These are phyloP conservation scores for Nowakowskiella sp. DNA, from an alignment of 192 early-diverging fungal species.

Conservation along the genomic window DNA sequence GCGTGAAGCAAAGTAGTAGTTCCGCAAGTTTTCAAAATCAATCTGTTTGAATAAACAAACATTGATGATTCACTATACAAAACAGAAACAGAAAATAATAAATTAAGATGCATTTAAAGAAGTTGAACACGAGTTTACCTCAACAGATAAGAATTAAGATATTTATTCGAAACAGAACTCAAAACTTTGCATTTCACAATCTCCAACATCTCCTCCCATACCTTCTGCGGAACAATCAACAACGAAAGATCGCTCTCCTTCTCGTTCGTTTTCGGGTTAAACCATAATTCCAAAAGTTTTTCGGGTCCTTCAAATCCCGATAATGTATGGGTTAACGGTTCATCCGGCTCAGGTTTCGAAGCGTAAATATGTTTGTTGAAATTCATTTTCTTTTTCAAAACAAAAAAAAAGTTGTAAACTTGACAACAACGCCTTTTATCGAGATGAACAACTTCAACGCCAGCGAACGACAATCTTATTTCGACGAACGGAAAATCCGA, in stretches of 20 bases:
- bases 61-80: conserved; percentile 79
- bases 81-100: not conserved
- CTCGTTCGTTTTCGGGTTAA: conserved; percentile 32
- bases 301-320: conserved; percentile 93
- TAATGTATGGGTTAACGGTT: conserved; percentile 18
- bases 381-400: too few relatives aligned
- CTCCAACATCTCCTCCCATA: conserved; percentile 90
- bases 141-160: conserved; percentile 85
- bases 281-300: conserved; percentile 98
- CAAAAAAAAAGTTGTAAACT: too few relatives aligned
- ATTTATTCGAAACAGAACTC: conserved; percentile 71
- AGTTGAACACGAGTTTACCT: conserved; percentile 36
- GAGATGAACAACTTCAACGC: too few relatives aligned
- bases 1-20: conserved; percentile 90
- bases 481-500: too few relatives aligned
- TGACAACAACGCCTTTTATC: too few relatives aligned
- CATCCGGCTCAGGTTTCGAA: not conserved
- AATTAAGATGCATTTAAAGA: not conserved
- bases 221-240: conserved; percentile 59
- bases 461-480: too few relatives aligned
- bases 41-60: conserved; percentile 93
- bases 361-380: too few relatives aligned
- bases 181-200: conserved; percentile 92
- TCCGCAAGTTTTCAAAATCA: conserved; percentile 97
- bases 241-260: conserved; percentile 30